Conservation (phyloP, 768 basidiomycete species). For the Pleurotus platypus region DNA sequence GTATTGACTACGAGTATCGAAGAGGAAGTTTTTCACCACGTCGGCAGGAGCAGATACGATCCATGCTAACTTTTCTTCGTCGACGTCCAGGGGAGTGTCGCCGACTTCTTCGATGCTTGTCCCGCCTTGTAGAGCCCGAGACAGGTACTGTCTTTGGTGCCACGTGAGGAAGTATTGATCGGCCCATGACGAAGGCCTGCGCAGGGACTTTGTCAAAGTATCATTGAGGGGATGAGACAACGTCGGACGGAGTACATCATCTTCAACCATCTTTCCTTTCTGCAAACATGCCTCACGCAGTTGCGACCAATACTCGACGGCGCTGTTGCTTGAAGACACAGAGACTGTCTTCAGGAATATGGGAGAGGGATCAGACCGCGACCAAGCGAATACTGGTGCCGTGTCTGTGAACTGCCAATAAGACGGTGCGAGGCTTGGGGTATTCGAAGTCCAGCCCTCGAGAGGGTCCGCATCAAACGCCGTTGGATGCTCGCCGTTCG, state of each 20-base stretch:
- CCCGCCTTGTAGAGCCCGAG: not conserved
- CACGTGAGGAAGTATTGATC: constrained; percentile 58
- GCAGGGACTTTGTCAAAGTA: constrained; percentile 46
- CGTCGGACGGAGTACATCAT: too few species aligned
- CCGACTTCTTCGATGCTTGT: not conserved
- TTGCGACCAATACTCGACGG: constrained; percentile 52
- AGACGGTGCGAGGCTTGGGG: constrained; percentile 44
- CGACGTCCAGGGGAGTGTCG: constrained; percentile 38
- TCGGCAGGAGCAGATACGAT: constrained; percentile 54
- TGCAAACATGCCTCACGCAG: constrained; percentile 41
- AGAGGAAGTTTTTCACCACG: constrained; percentile 43
- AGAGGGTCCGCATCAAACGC: constrained; percentile 40
- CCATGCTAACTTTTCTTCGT: constrained; percentile 46
- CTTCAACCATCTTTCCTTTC: not conserved
- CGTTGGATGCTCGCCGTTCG: constrained; percentile 38
- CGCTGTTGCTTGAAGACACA: constrained; percentile 34
- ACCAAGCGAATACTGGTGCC: constrained; percentile 63
- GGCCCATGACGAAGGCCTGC: constrained; percentile 58
- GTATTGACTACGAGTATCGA: constrained; percentile 33
- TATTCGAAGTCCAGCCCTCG: constrained; percentile 41
- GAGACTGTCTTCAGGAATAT: constrained; percentile 53
- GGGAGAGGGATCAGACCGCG: constrained; percentile 42
- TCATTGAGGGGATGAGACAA: constrained; percentile 18
- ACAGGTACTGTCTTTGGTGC: constrained; percentile 67
- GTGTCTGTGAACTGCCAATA: constrained; percentile 62